These are phyloP conservation scores for Aureobasidium vineae DNA, from an alignment of 2,329 filamentous ascomycete species.

Conservation along the genomic window DNA sequence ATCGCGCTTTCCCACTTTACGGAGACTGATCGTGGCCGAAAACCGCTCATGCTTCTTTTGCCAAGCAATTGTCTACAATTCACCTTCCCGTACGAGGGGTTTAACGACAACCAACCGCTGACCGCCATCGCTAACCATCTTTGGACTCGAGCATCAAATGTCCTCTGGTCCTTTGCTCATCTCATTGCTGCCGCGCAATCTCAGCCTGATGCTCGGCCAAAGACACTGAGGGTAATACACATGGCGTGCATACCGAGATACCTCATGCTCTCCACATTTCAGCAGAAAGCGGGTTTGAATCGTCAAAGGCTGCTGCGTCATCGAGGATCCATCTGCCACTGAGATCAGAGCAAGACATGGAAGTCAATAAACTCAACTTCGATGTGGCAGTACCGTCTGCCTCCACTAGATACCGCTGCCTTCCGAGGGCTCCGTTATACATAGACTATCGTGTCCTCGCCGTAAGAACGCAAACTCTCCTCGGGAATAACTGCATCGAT, in stretches of 20 bases:
- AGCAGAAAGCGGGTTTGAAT: constrained; percentile 4
- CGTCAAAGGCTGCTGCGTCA: constrained; percentile 14
- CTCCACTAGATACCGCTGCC: neutral
- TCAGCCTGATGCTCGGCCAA: neutral
- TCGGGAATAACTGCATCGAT: neutral
- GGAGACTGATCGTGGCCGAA: neutral
- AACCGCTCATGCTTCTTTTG: constrained; percentile 10
- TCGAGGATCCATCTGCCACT: constrained; percentile 4
- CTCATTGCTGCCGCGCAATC: neutral
- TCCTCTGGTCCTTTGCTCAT: neutral
- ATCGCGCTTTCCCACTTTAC: constrained; percentile 16
- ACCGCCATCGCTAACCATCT: constrained; percentile 8
- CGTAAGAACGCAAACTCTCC: neutral
- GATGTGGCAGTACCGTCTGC: neutral
- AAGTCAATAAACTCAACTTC: constrained; percentile 17
- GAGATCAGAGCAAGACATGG: constrained; percentile 1
- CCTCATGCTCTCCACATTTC: constrained; percentile 12
- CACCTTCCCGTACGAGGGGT: constrained; percentile 15
- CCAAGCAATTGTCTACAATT: neutral
- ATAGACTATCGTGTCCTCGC: neutral
- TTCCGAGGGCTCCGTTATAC: neutral
- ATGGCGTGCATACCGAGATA: neutral
- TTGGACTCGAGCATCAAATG: neutral
- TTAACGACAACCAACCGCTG: constrained; percentile 1
- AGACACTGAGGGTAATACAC: neutral